Evolutionary conservation across 176 grass and related monocot genomes (phyloP), one percentile per base, ranked within the genome.

Genomic region (Zea luxurians): DNA sequence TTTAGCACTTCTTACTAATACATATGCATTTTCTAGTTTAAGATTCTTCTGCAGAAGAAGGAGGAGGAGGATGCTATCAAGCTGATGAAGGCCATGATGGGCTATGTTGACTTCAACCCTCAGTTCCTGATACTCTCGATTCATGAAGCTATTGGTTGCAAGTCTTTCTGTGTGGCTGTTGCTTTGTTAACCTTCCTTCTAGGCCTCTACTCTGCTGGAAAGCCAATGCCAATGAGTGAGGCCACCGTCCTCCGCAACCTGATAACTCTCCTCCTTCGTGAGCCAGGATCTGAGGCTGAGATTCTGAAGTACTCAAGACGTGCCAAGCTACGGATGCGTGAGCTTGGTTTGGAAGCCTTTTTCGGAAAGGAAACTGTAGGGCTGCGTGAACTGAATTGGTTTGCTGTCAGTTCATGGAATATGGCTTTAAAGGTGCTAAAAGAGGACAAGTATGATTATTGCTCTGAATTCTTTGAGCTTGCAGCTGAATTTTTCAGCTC

Each of bases 61-160:
- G 87, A 92, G 42, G 81, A 90, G 27, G 89, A 90, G 0, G 78
- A 92, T 80, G 96, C 88, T 59, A 92, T 90, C 78, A 89, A 87
- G 61, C 66, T 83, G 66, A 86, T 98, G 81, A 86, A 92, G 74
- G 76, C 75, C 41, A 94, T 98, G 96, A 46, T 94, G 73, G 76
- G 73, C 43, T 91, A 91, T 82, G 78, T 80, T 48, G 92, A 94
- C 79, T 98, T 98, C 83, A 82, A 95, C 34, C 92, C 88, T 61
- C 67, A 87, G 47, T 94, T 92, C 75, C 86, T 98, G 35, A 83
- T 68, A 6, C 92, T 98, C 61, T 86, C 87, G 37, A 48, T 82
- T 48, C 96, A 95, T 72, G 96, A 98, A 83, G 92, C 96, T 70
- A 73, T 98, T n/a, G 78, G 82, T 34, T 90, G 88, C 63, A 89